Base-by-base conservation (phyloP, 1,139 yeast genomes). In the Arxiozyma bovina region DNA sequence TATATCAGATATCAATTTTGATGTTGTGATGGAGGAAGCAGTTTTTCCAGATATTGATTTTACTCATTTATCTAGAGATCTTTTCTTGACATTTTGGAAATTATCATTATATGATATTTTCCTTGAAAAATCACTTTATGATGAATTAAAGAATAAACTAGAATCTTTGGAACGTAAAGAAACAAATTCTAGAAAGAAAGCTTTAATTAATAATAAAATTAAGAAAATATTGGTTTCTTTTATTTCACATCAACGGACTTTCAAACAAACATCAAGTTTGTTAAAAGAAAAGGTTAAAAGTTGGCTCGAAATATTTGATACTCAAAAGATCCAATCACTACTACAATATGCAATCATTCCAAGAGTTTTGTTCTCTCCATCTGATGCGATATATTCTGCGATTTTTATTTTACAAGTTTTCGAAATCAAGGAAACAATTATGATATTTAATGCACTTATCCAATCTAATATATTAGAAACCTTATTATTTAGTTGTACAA, bases 321-420 rank as follows among this genome's bases (percentile, higher is more conserved):
- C 52, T 0, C 55, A 55, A 6, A 68, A 66, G 12, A 60, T 73
- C 17, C 64, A 66, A 42, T 66, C 71, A 6, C 76, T 89, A 55
- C 65, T 88, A 42, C 84, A 85, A 57, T 71, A 72, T 53, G 88
- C 96, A 69, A 64, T 89, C 6, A 70, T 90, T 21, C 97, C 96
- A 18, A 76, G 97, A 61, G 78, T 85, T 3, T 69, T 85, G 3
- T 89, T 85, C 61, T 87, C 97, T 0, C 84, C 96, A 0, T 80
- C 84, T 58, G 99, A 91, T 72, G 96, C 98, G 0, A 77, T 86
- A 1, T 90, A 73, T 65, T 72, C 83, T 47, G 82, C 89, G 0
- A 74, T 77, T 55, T 88, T 90, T 64, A 61, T 88, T 2, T 77
- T 81, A 58, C 61, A 69, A 50, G 62, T 83, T 18, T 81, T 83